Percentiles rank a stretch among this genome's conserved stretches.
Evolutionary conservation across 768 basidiomycete species (phyloP).

Genomic region (Leccinum imitatum): DNA sequence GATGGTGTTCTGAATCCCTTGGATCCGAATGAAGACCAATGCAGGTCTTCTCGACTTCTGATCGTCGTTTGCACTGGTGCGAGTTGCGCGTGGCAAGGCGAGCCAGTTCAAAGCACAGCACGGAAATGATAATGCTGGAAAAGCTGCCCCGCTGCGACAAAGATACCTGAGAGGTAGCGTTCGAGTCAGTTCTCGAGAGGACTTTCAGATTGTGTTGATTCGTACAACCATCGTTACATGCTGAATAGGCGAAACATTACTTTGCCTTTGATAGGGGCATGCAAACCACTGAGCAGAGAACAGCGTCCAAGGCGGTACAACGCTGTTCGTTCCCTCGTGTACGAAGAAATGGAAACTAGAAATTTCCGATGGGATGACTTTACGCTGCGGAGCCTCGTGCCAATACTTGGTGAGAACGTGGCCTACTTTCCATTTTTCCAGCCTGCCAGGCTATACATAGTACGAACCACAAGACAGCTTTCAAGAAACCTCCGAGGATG

Average conservation of each 20-base stretch:
- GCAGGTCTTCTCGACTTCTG: conserved; percentile 20
- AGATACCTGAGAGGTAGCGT: not conserved
- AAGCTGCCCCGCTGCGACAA: not conserved
- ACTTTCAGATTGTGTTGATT: not conserved
- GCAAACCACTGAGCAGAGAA: not conserved
- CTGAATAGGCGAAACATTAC: not conserved
- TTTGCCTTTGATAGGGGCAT: not conserved
- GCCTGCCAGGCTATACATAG: not conserved
- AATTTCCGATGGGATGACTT: not conserved
- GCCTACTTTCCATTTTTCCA: not conserved
- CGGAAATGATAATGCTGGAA: conserved; percentile 10
- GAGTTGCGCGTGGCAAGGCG: not conserved
- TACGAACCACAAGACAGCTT: not conserved
- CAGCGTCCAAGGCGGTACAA: not conserved
- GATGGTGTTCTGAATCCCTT: conserved; percentile 3
- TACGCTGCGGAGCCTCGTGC: not conserved
- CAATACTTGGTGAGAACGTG: conserved; percentile 2
- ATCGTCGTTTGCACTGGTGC: conserved; percentile 13
- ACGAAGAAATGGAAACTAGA: conserved; percentile 14
- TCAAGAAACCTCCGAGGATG: not conserved
- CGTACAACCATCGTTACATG: not conserved
- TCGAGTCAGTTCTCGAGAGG: not conserved
- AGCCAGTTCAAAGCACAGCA: conserved; percentile 2
- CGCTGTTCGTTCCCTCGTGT: not conserved
- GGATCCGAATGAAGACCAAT: conserved; percentile 3